Conservation (phyloP, 2,329 filamentous ascomycete genomes). For the Microsporum audouinii region DNA sequence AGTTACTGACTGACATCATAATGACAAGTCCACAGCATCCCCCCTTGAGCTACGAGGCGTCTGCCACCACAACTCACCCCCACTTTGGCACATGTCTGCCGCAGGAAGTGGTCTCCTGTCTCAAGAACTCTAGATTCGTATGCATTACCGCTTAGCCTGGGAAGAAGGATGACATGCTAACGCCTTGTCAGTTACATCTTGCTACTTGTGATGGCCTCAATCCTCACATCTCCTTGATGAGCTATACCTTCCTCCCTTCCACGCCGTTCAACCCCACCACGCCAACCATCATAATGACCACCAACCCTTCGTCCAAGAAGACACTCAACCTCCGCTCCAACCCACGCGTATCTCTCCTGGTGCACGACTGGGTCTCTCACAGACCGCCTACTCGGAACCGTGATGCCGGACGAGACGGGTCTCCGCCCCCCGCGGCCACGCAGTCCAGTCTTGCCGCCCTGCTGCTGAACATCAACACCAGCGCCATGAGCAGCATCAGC, state of each 20-base stretch:
- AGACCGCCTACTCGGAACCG: constrained; percentile 62
- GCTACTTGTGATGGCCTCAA: constrained; percentile 74
- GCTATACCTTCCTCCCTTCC: constrained; percentile 88
- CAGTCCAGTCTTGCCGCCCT: constrained; percentile 69
- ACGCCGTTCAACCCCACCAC: constrained; percentile 53
- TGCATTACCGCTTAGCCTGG: constrained; percentile 23
- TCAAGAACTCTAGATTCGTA: constrained; percentile 93
- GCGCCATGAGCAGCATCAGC: constrained; percentile 74
- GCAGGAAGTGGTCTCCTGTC: constrained; percentile 73
- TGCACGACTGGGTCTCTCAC: constrained; percentile 96
- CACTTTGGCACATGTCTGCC: constrained; percentile 61
- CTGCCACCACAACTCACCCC: constrained; percentile 60
- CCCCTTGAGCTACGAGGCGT: constrained; percentile 63
- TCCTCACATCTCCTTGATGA: constrained; percentile 95
- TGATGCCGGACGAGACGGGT: constrained; percentile 46
- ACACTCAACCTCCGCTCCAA: constrained; percentile 72
- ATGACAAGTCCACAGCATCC: constrained; percentile 42
- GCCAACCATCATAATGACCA: constrained; percentile 95
- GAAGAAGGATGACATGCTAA: constrained; percentile 1
- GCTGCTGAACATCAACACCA: constrained; percentile 82
- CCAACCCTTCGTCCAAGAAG: constrained; percentile 58
- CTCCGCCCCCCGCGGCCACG: constrained; percentile 49
- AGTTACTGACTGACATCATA: not conserved
- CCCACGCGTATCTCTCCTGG: constrained; percentile 80
- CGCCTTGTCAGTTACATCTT: constrained; percentile 63